These are phyloP conservation scores for Pueraria montana DNA, from an alignment of 306 rosid species.

Conservation along the genomic window DNA sequence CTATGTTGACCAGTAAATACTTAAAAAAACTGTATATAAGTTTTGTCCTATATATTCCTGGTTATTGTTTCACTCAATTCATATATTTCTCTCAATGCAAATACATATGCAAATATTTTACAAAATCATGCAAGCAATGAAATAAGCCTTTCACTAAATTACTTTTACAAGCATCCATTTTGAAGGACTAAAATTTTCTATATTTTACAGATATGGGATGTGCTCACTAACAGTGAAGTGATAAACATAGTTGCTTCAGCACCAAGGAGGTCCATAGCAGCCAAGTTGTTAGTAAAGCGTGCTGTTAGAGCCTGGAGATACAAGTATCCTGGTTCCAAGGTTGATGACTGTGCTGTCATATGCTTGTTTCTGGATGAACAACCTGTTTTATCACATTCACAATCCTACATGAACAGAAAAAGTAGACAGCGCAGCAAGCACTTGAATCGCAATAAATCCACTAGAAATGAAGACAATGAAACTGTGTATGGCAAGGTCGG, in stretches of 20 bases:
- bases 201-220: conserved; percentile 88
- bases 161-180: background rate
- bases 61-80: conserved; percentile 20
- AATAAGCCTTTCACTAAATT: conserved; percentile 14
- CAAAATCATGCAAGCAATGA: conserved; percentile 6
- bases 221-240: conserved; percentile 76
- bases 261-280: conserved; percentile 69
- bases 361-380: conserved; percentile 71
- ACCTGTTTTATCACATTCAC: conserved; percentile 41
- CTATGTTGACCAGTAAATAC: too few relatives aligned
- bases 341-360: conserved; percentile 82
- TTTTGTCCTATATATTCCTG: background rate
- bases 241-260: conserved; percentile 79
- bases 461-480: conserved; percentile 42
- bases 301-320: conserved; percentile 77
- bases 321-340: conserved; percentile 67
- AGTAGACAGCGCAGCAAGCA: conserved; percentile 41
- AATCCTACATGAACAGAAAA: background rate
- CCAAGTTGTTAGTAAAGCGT: conserved; percentile 66
- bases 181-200: background rate
- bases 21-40: too few relatives aligned
- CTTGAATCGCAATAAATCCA: conserved; percentile 38
- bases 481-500: conserved; percentile 40
- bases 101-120: conserved; percentile 1
- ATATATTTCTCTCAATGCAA: background rate